Evolutionary conservation across 2,329 filamentous ascomycete genomes (phyloP).

Genomic region (Xylaria multiplex): DNA sequence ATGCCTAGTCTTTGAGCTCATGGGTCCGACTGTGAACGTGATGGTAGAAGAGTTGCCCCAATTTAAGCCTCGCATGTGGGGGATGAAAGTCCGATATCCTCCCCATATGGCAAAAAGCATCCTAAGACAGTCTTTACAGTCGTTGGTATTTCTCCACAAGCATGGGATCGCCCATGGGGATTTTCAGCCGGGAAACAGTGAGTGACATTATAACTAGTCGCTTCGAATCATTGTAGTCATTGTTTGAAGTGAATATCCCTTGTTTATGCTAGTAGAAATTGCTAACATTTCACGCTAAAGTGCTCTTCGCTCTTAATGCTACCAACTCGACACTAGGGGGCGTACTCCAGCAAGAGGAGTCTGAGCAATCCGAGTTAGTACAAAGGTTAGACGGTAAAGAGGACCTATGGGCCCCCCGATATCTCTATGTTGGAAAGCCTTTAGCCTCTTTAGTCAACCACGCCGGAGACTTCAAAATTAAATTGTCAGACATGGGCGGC

Average conservation of each 20-base stretch:
- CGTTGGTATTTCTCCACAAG: conserved; percentile 52
- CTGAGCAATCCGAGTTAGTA: conserved; percentile 38
- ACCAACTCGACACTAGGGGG: conserved; percentile 43
- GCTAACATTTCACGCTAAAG: not conserved
- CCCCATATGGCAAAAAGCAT: conserved; percentile 53
- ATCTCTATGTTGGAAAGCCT: conserved; percentile 46
- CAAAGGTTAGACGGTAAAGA: conserved; percentile 46
- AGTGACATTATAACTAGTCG: not conserved
- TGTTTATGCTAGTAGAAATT: too few relatives aligned
- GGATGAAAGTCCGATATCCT: conserved; percentile 48
- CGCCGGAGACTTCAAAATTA: conserved; percentile 42
- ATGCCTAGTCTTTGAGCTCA: conserved; percentile 55
- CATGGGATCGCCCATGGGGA: conserved; percentile 53
- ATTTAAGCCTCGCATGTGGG: conserved; percentile 42
- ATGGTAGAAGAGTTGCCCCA: conserved; percentile 49
- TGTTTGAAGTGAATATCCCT: not conserved
- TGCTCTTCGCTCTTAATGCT: conserved; percentile 49
- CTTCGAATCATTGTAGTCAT: not conserved
- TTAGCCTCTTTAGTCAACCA: conserved; percentile 37
- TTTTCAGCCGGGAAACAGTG: conserved; percentile 51
- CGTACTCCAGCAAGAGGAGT: conserved; percentile 43
- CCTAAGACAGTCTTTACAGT: conserved; percentile 52
- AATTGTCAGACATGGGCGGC: conserved; percentile 47
- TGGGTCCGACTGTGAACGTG: conserved; percentile 53
- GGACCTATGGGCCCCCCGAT: conserved; percentile 45